Base-by-base conservation (phyloP, 2,329 filamentous ascomycete genomes). In the Immersiporthe knoxdaviesiana region DNA sequence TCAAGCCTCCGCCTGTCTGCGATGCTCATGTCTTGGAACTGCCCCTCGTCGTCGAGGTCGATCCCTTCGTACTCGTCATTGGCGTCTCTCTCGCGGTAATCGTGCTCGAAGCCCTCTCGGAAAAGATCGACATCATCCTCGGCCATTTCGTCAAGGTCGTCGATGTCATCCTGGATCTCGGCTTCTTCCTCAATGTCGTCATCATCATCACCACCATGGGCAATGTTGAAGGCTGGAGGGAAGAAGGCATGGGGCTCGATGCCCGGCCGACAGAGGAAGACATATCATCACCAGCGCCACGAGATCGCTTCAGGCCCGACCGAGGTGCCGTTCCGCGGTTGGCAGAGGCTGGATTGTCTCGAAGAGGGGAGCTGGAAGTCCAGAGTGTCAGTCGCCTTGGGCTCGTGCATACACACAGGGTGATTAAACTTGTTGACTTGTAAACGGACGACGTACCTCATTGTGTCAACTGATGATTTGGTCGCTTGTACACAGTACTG, bases 111-210 rank as follows among this genome's bases (percentile, higher is more conserved):
- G 37, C 91, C 90, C 71, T 91, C 88, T 56, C 87, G 90, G 77
- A 95, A 95, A 50, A 92, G 84, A 75, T 94, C 91, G 71, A 96
- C 88, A 68, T 92, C 91, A 66, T 94, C 92, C 75, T 94, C 93
- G 12, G 92, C 91, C 83, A 89, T 88, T 77, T 94, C 92, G 74
- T 96, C 93, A 58, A 94, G 85, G 68, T 96, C 91, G 66, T 93
- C 92, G 24, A 90, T 84, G 73, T 91, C 90, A 72, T 91, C 90
- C 73, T 93, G 90, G 60, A 90, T 84, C 76, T 93, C 58, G 63
- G 87, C 86, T 64, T 93, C 90, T 64, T 91, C 89, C 67, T 93
- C 85, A 52, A 91, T 86, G 74, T 92, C 90, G 71, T 94, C 92
- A 56, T 91, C 86, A 59, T 92, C 89, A 71, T 92, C 90, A 41